Percentiles rank a stretch among this genome's conserved stretches.
phyloP scores from a whole-genome alignment of 2,329 filamentous ascomycete species.

The Arthrinium phaeospermum region DNA sequence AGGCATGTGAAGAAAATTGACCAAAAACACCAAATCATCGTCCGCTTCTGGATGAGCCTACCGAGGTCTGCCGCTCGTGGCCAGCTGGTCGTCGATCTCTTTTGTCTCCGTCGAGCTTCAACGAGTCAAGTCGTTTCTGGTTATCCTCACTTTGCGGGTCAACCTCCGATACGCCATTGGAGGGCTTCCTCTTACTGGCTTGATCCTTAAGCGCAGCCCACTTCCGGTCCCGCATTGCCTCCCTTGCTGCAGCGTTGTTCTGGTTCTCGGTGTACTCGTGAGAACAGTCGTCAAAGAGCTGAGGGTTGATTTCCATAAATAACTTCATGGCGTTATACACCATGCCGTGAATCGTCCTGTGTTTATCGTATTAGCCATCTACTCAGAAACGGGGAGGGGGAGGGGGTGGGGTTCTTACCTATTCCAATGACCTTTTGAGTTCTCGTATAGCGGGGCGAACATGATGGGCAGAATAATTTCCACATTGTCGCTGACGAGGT shows the following conservation, averaged over 20 bases:
- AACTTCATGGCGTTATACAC: slow-evolving; percentile 99
- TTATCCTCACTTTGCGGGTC: slow-evolving; percentile 83
- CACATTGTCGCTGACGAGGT: slow-evolving; percentile 97
- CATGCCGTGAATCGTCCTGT: slow-evolving; percentile 97
- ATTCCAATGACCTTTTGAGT: slow-evolving; percentile 99
- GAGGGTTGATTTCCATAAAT: slow-evolving; percentile 99
- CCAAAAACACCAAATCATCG: slow-evolving; percentile 44
- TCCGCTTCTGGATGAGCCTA: slow-evolving; percentile 59
- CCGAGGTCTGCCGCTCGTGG: slow-evolving; percentile 67
- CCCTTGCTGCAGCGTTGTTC: slow-evolving; percentile 85
- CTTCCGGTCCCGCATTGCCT: slow-evolving; percentile 80
- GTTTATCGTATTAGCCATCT: slow-evolving; percentile 37
- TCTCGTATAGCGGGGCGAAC: slow-evolving; percentile 98
- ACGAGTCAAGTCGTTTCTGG: slow-evolving; percentile 84
- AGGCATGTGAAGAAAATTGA: slow-evolving; percentile 28
- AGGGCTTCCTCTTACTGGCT: slow-evolving; percentile 70
- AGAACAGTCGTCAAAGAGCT: slow-evolving; percentile 97
- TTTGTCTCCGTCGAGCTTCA: slow-evolving; percentile 83
- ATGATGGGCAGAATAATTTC: slow-evolving; percentile 98
- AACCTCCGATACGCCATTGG: slow-evolving; percentile 60
- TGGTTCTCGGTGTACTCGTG: slow-evolving; percentile 98
- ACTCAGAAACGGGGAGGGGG: neutral
- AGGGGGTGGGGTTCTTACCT: slow-evolving; percentile 62
- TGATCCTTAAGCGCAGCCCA: slow-evolving; percentile 88
- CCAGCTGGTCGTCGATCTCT: slow-evolving; percentile 55